Conservation (phyloP, 179 eudicot genomes). For the Sideroxylon spinosum region DNA sequence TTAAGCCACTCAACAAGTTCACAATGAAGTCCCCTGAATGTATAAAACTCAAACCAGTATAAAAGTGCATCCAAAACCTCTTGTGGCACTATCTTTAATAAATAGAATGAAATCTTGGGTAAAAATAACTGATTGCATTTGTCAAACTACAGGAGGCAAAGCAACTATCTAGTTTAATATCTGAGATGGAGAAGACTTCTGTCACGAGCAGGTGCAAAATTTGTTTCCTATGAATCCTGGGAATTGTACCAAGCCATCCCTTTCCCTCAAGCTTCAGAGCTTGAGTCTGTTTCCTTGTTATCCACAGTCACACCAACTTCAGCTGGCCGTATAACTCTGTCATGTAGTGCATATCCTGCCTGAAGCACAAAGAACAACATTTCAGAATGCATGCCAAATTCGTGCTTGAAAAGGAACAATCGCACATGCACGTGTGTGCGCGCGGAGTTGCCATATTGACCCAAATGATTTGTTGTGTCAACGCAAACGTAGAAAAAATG, state of each 20-base stretch:
- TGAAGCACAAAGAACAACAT: constrained; percentile 26
- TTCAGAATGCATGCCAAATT: neutral
- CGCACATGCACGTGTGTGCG: neutral
- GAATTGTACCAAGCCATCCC: neutral
- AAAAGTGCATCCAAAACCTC: neutral
- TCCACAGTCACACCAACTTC: constrained; percentile 88
- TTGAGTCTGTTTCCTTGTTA: constrained; percentile 28
- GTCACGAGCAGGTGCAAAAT: neutral
- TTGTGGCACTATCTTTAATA: neutral
- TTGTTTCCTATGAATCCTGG: neutral
- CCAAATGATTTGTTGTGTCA: constrained; percentile 2
- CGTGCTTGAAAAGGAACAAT: neutral
- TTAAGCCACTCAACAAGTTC: neutral
- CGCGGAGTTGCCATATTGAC: neutral
- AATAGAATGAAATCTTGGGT: neutral
- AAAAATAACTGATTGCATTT: neutral
- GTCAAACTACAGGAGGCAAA: neutral
- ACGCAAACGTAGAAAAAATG: neutral
- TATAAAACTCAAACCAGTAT: neutral
- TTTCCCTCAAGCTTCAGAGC: constrained; percentile 19
- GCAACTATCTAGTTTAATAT: neutral
- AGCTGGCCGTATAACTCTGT: constrained; percentile 86
- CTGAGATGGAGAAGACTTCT: neutral
- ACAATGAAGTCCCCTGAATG: neutral
- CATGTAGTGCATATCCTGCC: constrained; percentile 80